phyloP scores from a whole-genome alignment of 345 rosid species.

The Garcia nutans region DNA sequence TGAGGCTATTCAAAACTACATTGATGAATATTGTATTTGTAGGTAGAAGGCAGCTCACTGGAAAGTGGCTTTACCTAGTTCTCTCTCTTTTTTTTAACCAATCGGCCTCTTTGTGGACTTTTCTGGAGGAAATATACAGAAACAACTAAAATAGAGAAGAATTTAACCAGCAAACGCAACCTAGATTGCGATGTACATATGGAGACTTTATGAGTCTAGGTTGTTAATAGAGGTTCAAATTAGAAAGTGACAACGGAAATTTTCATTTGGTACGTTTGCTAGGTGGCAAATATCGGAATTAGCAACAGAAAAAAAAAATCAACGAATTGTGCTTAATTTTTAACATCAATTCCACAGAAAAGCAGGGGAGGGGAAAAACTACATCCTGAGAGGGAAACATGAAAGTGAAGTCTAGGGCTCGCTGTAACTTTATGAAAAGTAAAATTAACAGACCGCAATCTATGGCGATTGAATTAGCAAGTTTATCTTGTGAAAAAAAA shows the following conservation, averaged over 20 bases:
- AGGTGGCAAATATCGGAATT: not conserved
- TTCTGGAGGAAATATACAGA: not conserved
- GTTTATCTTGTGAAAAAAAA: not conserved
- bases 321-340: not conserved
- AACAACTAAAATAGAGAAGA: not conserved
- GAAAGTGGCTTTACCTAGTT: not conserved
- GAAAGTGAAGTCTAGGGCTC: slow-evolving; percentile 23
- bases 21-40: not conserved
- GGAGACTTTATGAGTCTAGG: not conserved
- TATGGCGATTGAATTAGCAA: slow-evolving; percentile 22
- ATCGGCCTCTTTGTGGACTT: not conserved
- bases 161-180: not conserved
- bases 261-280: not conserved
- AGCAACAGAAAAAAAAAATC: not conserved
- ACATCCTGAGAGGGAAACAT: slow-evolving; percentile 11
- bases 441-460: slow-evolving; percentile 31
- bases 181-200: not conserved
- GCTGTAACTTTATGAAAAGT: slow-evolving; percentile 32
- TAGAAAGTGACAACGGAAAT: not conserved
- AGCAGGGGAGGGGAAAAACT: not conserved
- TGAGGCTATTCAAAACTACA: not conserved
- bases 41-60: not conserved
- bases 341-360: not conserved
- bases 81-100: not conserved
- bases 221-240: not conserved